Evolutionary conservation across 2,329 filamentous ascomycete species (phyloP), one percentile per base, ranked within the genome.

Genomic region (Aureobasidium melanogenum): DNA sequence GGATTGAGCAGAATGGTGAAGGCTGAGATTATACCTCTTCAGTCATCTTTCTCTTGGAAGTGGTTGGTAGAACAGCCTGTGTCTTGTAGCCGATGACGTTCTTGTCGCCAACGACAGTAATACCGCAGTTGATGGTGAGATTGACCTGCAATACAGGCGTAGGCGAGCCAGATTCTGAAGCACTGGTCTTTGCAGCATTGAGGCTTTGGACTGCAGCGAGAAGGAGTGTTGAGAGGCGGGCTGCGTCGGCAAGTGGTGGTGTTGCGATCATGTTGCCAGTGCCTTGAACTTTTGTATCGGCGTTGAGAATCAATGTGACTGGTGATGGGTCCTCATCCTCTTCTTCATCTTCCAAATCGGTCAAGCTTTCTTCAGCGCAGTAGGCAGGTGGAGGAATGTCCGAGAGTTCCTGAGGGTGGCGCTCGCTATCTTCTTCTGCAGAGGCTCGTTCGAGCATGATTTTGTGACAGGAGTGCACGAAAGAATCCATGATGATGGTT

Each of bases 191-290:
- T 22, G 39, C 44, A 15, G 62, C 65, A 66, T 75, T 75, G 63
- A 75, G 75, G 30, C 77, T 71, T 38, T 76, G 71, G 2, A 84
- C 68, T 2, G 78, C 75, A 14, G 74, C 66, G 14, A 81, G 72
- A 2, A 84, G 70, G 4, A 79, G 73, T 8, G 72, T 69, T 10
- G 79, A 75, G 63, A 83, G 65, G 73, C 61, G 72, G 66, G 66
- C 73, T 68, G 68, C 79, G 73, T 74, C 71, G 5, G 76, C 73
- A 5, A 70, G 63, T 3, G 64, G 34, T 12, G 69, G 56, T 22
- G 82, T 68, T 22, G 77, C 76, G 48, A 82, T 70, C 52, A 80
- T 67, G 69, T 84, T 85, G 69, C 77, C 73, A 69, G 74, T 74
- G 63, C 76, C 77, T 39, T 71, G 70, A 65, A 84, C 72, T 63